Base-by-base conservation (phyloP, 257 asterid species). In the Przewalskia tangutica region DNA sequence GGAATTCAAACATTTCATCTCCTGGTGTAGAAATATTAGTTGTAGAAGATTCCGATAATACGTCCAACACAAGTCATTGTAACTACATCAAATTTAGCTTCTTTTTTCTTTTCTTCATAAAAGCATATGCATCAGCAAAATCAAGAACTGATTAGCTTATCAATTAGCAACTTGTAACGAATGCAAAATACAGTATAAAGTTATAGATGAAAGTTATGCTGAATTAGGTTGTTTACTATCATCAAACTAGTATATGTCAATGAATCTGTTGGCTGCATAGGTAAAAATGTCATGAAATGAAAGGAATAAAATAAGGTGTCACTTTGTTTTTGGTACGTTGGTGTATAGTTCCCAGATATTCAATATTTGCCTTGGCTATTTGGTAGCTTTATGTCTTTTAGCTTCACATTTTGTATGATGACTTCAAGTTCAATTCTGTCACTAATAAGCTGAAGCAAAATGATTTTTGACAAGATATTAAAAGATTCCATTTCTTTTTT, bases 1-100 rank as follows among this genome's bases (percentile, higher is more conserved):
- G 71, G n/a, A 86, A 82, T 42, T 79, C 87, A 20, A 77, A 66
- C 80, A 71, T 50, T 32, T 65, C 79, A 36, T 65, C 50, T 65
- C 10, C 46, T 11, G 76, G 76, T 66, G 64, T 87, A 18, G 84
- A 89, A 14, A 71, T 85, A 9, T 10, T 82, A 42, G 60, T 12
- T 3, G 59, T 73, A 73, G 44, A 73, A 73, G 79, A 73, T 7
- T 23, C 38, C 5, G 46, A 50, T 75, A 51, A 8, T 4, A 20
- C 66, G 20, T 59, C 36, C 36, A 59, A 59, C 65, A 59, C 66
- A 59, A 59, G 64, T 58, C 32, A 59, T 59, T 2, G 11, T n/a
- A 56, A 56, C 27, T 17, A 56, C 23, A 56, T 56, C 1, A 16
- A 56, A 4, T 17, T 56, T 56, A 5, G 27, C 23, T 7, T 16